These are phyloP conservation scores for Medicago truncatula DNA, from an alignment of 306 rosid species.

Conservation along the genomic window MtrunA17r5.0-ANR NC_053043.1:9937501-9938000, in stretches of 20 bases:
- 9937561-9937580: constrained; percentile 70
- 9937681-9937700: constrained; percentile 54
- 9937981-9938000: constrained; percentile 17
- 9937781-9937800: no score
- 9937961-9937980: background rate
- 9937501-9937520: constrained; percentile 30
- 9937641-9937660: constrained; percentile 70
- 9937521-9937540: constrained; percentile 27
- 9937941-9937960: background rate
- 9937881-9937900: background rate
- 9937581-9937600: constrained; percentile 54
- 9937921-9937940: background rate
- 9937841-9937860: no score
- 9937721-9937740: constrained; percentile 20
- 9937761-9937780: constrained; percentile 14
- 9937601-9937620: constrained; percentile 54
- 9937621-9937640: constrained; percentile 54
- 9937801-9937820: no score
- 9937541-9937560: constrained; percentile 54
- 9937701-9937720: constrained; percentile 63
- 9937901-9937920: background rate
- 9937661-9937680: constrained; percentile 58
- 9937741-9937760: constrained; percentile 33
- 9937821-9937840: no score
- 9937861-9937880: no score